phyloP scores from a whole-genome alignment of 345 rosid genomes.

The Diplotaxis tenuifolia region DNA sequence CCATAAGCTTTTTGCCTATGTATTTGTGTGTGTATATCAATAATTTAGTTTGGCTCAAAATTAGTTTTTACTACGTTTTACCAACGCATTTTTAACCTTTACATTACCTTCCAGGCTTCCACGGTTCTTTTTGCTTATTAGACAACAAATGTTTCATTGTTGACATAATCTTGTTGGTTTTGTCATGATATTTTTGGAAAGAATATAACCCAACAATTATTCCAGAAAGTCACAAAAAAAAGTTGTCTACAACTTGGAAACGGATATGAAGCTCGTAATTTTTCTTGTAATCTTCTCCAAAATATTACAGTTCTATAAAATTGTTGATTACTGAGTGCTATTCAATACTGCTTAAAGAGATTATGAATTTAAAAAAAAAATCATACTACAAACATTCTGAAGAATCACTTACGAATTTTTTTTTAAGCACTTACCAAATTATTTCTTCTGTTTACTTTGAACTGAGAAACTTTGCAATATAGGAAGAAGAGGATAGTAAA shows the following conservation, averaged over 20 bases:
- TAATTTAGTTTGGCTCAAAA: neutral
- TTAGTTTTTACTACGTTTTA: neutral
- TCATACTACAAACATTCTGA: no score
- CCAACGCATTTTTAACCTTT: neutral
- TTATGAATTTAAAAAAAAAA: no score
- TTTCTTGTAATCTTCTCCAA: neutral
- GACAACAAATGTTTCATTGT: neutral
- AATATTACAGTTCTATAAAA: neutral
- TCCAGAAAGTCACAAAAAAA: neutral
- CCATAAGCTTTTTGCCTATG: neutral
- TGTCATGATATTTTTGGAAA: neutral
- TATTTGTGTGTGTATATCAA: neutral
- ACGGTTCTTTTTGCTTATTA: neutral
- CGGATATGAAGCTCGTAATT: neutral
- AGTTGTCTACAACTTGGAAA: neutral
- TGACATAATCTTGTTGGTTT: neutral
- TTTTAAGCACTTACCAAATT: no score
- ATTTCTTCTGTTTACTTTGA: no score
- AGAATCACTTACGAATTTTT: no score
- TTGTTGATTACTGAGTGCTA: neutral
- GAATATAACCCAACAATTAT: neutral
- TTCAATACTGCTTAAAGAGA: no score
- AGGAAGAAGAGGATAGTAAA: slow-evolving; percentile 27
- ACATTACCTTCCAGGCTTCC: neutral
- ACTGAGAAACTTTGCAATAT: no score